A percentile compares a stretch with the other conserved stretches of the same genome.
Evolutionary conservation across 1,284 basidiomycete genomes (phyloP).

Genomic region (Phlebopus sp.): DNA sequence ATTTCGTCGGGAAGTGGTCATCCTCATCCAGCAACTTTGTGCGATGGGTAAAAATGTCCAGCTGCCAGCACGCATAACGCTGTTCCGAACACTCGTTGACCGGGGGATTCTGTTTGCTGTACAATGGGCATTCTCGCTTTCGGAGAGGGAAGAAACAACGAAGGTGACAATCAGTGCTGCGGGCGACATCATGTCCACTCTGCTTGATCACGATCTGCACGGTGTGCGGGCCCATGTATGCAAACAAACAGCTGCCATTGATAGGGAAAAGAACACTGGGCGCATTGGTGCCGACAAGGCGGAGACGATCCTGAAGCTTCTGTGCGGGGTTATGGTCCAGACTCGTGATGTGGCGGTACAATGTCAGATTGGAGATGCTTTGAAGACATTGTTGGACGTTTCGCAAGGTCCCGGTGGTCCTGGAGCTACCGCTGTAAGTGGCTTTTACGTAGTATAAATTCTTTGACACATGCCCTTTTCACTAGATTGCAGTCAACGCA

Average conservation of each 20-base stretch:
- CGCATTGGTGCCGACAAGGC: constrained; percentile 59
- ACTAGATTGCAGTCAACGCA: constrained; percentile 28
- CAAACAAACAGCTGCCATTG: constrained; percentile 71
- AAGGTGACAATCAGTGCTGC: constrained; percentile 66
- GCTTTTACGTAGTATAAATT: neutral
- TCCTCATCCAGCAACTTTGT: constrained; percentile 91
- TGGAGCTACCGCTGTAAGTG: constrained; percentile 37
- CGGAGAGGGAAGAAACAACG: constrained; percentile 46
- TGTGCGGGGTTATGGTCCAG: constrained; percentile 74
- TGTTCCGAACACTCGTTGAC: constrained; percentile 91
- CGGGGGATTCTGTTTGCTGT: constrained; percentile 87
- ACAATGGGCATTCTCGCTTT: constrained; percentile 78
- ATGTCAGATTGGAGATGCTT: constrained; percentile 87
- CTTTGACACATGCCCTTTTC: constrained; percentile 6
- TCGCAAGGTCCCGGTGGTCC: constrained; percentile 44
- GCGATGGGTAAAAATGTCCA: constrained; percentile 97
- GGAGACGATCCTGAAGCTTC: constrained; percentile 73
- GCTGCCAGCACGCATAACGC: constrained; percentile 76
- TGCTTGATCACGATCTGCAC: constrained; percentile 90
- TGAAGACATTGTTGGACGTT: constrained; percentile 82
- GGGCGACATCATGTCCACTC: constrained; percentile 83
- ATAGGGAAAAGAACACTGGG: constrained; percentile 52
- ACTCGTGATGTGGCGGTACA: constrained; percentile 87
- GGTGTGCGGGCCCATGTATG: constrained; percentile 84
- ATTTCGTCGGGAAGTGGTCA: constrained; percentile 70